Conservation (phyloP, 2,329 filamentous ascomycete genomes). For the Dactylellina parvicollis region DNA sequence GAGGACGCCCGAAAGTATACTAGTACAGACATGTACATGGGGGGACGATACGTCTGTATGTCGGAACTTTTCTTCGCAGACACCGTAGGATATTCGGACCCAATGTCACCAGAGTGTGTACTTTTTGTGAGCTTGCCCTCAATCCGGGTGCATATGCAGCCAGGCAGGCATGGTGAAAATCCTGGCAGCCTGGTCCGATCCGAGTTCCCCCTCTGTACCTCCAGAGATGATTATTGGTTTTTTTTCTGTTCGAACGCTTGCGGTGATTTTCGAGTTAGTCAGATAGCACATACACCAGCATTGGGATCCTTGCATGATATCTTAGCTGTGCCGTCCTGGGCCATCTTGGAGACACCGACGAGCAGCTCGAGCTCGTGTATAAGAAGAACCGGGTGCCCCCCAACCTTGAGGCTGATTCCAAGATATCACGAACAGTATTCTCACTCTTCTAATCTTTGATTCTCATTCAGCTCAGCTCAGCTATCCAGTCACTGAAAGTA, state of each 20-base stretch:
- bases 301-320: constrained; percentile 40
- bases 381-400: constrained; percentile 35
- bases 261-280: constrained; percentile 40
- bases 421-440: constrained; percentile 4
- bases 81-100: no score
- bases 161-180: constrained; percentile 16
- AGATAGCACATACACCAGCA: constrained; percentile 17
- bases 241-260: constrained; percentile 2
- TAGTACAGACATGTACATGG: constrained; percentile 7
- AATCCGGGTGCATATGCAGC: constrained; percentile 25
- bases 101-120: neutral
- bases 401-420: constrained; percentile 36
- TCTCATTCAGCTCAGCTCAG: constrained; percentile 2
- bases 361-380: constrained; percentile 19
- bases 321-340: constrained; percentile 48
- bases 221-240: neutral
- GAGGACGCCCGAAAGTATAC: neutral
- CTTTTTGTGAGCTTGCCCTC: constrained; percentile 6
- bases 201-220: neutral
- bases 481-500: neutral
- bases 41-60: neutral
- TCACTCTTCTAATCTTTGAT: neutral
- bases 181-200: constrained; percentile 22
- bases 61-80: constrained; percentile 27
- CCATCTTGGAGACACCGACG: constrained; percentile 17